These are phyloP conservation scores for Lolium rigidum DNA, from an alignment of 176 grass and related monocot species.

Conservation along the genomic window DNA sequence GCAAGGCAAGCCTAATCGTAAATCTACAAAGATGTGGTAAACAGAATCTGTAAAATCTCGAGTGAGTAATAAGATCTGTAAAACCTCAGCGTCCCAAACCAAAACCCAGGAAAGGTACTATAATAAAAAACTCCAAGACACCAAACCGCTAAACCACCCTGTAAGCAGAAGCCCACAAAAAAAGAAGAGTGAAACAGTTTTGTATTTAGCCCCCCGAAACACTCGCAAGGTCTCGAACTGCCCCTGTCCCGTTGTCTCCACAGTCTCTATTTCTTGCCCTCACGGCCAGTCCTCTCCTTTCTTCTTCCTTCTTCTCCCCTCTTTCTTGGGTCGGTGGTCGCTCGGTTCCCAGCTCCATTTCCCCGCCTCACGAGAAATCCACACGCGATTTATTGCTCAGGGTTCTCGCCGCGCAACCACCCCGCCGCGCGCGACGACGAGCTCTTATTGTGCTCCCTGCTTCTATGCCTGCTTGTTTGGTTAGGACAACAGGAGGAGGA, in stretches of 20 bases:
- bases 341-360: constrained; percentile 25
- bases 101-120: constrained; percentile 16
- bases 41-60: neutral
- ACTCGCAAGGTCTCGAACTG: neutral
- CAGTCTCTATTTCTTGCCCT: constrained; percentile 45
- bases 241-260: constrained; percentile 14
- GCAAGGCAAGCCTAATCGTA: neutral
- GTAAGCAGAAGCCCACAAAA: constrained; percentile 21
- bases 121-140: neutral
- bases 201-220: constrained; percentile 19
- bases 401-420: constrained; percentile 43
- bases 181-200: neutral
- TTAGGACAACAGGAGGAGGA: constrained; percentile 27
- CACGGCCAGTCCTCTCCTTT: neutral
- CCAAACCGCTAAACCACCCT: constrained; percentile 37
- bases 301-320: constrained; percentile 39
- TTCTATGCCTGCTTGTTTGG: constrained; percentile 66
- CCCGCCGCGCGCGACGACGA: constrained; percentile 37
- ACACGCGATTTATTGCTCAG: constrained; percentile 58
- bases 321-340: constrained; percentile 27
- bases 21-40: neutral
- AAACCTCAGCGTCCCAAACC: neutral
- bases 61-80: neutral
- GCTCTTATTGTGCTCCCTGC: constrained; percentile 43
- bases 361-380: constrained; percentile 59